These are phyloP conservation scores for Monilinia vaccinii-corymbosi DNA, from an alignment of 2,329 filamentous ascomycete genomes.

Conservation along the genomic window DNA sequence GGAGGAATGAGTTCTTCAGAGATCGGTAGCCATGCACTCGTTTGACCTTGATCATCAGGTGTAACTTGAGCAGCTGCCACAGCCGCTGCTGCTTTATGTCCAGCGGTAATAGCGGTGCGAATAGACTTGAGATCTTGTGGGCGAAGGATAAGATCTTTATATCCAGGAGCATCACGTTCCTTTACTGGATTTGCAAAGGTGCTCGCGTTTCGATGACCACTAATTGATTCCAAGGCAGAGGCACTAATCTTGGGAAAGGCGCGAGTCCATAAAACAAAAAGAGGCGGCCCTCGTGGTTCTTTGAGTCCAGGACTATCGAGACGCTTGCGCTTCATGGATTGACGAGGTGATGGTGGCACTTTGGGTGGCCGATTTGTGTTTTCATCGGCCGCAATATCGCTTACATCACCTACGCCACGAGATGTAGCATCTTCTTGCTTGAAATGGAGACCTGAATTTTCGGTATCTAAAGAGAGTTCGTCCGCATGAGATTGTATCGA, in stretches of 20 bases:
- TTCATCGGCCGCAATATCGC: constrained; percentile 48
- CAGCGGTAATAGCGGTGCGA: constrained; percentile 64
- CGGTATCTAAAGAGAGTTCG: constrained; percentile 39
- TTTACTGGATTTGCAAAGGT: constrained; percentile 71
- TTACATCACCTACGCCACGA: constrained; percentile 42
- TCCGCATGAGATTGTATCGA: constrained; percentile 40
- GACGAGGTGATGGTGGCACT: constrained; percentile 29
- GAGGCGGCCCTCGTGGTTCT: constrained; percentile 44
- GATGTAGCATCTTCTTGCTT: constrained; percentile 54
- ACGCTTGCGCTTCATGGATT: constrained; percentile 47
- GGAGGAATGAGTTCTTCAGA: constrained; percentile 75
- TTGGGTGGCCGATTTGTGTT: constrained; percentile 8
- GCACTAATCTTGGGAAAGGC: constrained; percentile 65
- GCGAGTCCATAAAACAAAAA: constrained; percentile 65
- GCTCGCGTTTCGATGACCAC: constrained; percentile 67
- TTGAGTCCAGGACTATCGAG: constrained; percentile 26
- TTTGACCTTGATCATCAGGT: constrained; percentile 40
- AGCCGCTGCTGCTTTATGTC: constrained; percentile 56
- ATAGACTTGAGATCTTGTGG: constrained; percentile 73
- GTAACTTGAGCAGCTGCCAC: constrained; percentile 50
- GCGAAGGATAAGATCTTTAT: constrained; percentile 62
- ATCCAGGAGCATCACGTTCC: constrained; percentile 67
- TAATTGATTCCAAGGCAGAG: constrained; percentile 66
- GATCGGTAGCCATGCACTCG: constrained; percentile 56
- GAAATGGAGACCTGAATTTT: constrained; percentile 34